A percentile compares a stretch with the other conserved stretches of the same genome.
These are phyloP conservation scores for Oryza brachyantha DNA, from an alignment of 176 grass and related monocot genomes.

Conservation along the genomic window DNA sequence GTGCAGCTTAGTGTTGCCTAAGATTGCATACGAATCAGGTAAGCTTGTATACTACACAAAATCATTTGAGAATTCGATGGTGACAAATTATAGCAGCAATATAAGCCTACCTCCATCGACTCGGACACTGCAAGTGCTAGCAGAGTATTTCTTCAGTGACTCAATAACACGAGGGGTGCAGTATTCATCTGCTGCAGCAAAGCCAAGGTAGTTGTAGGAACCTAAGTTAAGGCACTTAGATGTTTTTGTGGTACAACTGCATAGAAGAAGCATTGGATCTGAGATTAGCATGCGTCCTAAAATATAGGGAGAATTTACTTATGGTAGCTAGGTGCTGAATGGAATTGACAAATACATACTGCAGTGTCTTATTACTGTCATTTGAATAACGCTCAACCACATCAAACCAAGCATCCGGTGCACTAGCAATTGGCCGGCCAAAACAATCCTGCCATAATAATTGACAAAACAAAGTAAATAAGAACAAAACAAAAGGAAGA, in stretches of 20 bases:
- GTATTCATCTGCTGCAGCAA: slow-evolving; percentile 86
- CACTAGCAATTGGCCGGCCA: slow-evolving; percentile 74
- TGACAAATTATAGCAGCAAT: slow-evolving; percentile 16
- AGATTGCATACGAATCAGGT: slow-evolving; percentile 2
- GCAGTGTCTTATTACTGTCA: slow-evolving; percentile 85
- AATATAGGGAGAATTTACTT: neutral
- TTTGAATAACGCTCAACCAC: slow-evolving; percentile 81
- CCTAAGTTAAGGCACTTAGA: slow-evolving; percentile 88
- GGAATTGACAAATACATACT: slow-evolving; percentile 22
- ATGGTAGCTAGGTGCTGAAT: neutral
- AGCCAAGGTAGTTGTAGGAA: slow-evolving; percentile 97
- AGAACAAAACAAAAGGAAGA: slow-evolving; percentile 6
- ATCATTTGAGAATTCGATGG: slow-evolving; percentile 9
- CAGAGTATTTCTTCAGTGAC: slow-evolving; percentile 83
- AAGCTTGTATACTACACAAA: slow-evolving; percentile 13
- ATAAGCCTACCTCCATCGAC: slow-evolving; percentile 69
- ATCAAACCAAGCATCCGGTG: slow-evolving; percentile 85
- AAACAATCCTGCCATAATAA: slow-evolving; percentile 70
- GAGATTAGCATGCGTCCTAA: neutral
- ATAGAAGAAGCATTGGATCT: slow-evolving; percentile 32
- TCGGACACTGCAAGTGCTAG: slow-evolving; percentile 76
- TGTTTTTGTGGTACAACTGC: slow-evolving; percentile 66
- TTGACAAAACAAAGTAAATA: neutral
- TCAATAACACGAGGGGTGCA: slow-evolving; percentile 89
- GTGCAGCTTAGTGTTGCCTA: slow-evolving; percentile 86